These are phyloP conservation scores for Zymoseptoria pseudotritici DNA, from an alignment of 2,329 filamentous ascomycete genomes.

Conservation along the genomic window DNA sequence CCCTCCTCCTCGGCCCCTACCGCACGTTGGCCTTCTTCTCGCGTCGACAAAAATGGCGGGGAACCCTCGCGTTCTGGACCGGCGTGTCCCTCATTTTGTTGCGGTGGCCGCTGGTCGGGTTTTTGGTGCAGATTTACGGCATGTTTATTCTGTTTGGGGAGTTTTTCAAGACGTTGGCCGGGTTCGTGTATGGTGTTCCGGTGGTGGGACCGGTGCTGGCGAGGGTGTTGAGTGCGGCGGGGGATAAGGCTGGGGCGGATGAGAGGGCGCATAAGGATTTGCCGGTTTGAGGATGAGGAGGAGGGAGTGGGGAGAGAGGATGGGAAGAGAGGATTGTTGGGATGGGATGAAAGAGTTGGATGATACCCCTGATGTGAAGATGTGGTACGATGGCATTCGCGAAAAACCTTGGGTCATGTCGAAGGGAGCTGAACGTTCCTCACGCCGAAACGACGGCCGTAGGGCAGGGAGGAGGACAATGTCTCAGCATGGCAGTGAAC, in stretches of 20 bases:
- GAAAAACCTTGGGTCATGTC: too few relatives aligned
- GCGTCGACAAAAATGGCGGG: slow-evolving; percentile 83
- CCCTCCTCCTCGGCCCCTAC: slow-evolving; percentile 84
- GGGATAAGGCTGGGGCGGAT: slow-evolving; percentile 57
- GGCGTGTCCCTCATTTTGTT: slow-evolving; percentile 81
- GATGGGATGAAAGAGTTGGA: not conserved
- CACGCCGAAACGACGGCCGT: too few relatives aligned
- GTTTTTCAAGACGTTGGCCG: slow-evolving; percentile 85
- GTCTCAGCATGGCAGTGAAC: not conserved
- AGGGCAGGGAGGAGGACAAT: too few relatives aligned
- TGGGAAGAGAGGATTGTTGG: not conserved
- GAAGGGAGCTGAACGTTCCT: not conserved
- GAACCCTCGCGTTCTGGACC: slow-evolving; percentile 76
- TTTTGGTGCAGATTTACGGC: slow-evolving; percentile 84
- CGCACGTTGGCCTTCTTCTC: slow-evolving; percentile 95
- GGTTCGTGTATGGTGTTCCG: slow-evolving; percentile 77
- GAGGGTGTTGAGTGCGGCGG: slow-evolving; percentile 60
- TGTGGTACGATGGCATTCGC: not conserved
- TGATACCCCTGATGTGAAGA: not conserved
- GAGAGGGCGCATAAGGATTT: slow-evolving; percentile 68
- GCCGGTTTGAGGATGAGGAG: slow-evolving; percentile 52
- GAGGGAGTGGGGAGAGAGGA: not conserved
- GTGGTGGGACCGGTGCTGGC: slow-evolving; percentile 83
- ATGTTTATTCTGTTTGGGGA: slow-evolving; percentile 92
- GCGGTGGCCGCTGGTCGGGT: slow-evolving; percentile 86